phyloP scores from a whole-genome alignment of 2,329 filamentous ascomycete genomes.

The Exophiala sp. region DNA sequence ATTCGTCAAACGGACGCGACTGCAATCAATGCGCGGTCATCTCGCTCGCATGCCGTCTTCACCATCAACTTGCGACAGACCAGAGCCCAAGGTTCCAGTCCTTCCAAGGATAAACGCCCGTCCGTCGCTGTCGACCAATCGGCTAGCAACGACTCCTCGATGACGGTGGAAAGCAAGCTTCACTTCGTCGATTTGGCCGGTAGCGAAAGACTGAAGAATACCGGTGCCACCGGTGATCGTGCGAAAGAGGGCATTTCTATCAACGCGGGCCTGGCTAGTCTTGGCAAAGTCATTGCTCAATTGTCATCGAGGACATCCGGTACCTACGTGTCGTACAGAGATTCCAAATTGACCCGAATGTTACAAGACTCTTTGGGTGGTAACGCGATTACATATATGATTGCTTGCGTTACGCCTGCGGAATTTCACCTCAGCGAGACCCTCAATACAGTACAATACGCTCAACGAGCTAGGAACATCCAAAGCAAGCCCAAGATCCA shows the following conservation, averaged over 20 bases:
- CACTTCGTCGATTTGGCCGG: conserved; percentile 98
- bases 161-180: conserved; percentile 95
- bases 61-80: conserved; percentile 75
- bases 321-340: conserved; percentile 92
- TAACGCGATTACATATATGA: conserved; percentile 98
- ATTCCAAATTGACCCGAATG: conserved; percentile 91
- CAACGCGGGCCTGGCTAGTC: conserved; percentile 86
- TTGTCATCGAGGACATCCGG: conserved; percentile 82
- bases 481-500: conserved; percentile 97
- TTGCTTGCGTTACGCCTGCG: conserved; percentile 92
- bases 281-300: conserved; percentile 98
- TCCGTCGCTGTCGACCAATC: conserved; percentile 81
- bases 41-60: conserved; percentile 94
- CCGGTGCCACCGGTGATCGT: conserved; percentile 85
- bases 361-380: conserved; percentile 95
- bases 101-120: conserved; percentile 70
- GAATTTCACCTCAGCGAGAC: conserved; percentile 98
- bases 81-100: conserved; percentile 59
- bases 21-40: conserved; percentile 95
- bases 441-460: conserved; percentile 94
- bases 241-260: conserved; percentile 97
- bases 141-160: conserved; percentile 57
- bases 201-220: conserved; percentile 95
- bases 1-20: conserved; percentile 97
- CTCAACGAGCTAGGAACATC: conserved; percentile 88